Conservation (phyloP, 176 grass and related monocot species). For the Alopecurus myosuroides region DNA sequence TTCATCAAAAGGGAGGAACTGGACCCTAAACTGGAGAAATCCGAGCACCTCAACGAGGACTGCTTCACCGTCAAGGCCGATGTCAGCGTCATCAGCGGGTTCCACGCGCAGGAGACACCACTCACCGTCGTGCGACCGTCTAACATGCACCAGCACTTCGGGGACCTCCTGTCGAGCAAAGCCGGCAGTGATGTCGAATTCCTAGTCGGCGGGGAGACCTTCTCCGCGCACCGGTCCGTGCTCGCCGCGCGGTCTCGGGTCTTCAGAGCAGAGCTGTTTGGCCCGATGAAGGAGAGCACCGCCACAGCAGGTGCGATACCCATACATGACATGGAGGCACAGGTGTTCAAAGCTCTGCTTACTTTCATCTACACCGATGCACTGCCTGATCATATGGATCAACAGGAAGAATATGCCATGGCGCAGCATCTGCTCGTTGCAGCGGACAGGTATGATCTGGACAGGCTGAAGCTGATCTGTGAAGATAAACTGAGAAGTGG, state of each 20-base stretch:
- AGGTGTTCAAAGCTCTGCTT: background rate
- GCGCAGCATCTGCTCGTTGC: constrained; percentile 40
- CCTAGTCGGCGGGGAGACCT: background rate
- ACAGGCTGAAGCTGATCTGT: constrained; percentile 42
- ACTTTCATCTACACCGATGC: constrained; percentile 5
- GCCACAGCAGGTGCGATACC: background rate
- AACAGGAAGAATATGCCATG: background rate
- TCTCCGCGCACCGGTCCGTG: background rate
- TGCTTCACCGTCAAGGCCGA: background rate
- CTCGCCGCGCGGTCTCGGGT: background rate
- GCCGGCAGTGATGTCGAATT: background rate
- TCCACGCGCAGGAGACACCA: background rate
- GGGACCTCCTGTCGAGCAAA: background rate
- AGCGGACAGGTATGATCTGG: constrained; percentile 36
- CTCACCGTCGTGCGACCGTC: background rate
- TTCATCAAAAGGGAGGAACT: background rate
- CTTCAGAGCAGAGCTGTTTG: background rate
- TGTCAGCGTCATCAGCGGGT: background rate
- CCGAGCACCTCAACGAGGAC: background rate
- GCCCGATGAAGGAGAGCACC: background rate
- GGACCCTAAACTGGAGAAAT: too few species aligned
- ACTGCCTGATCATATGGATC: background rate
- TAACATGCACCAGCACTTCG: constrained; percentile 33
- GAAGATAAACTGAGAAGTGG: constrained; percentile 15
- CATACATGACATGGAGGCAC: background rate